Evolutionary conservation across 2,329 filamentous ascomycete genomes (phyloP), one percentile per base, ranked within the genome.

Genomic region (Claviceps humidiphila): DNA sequence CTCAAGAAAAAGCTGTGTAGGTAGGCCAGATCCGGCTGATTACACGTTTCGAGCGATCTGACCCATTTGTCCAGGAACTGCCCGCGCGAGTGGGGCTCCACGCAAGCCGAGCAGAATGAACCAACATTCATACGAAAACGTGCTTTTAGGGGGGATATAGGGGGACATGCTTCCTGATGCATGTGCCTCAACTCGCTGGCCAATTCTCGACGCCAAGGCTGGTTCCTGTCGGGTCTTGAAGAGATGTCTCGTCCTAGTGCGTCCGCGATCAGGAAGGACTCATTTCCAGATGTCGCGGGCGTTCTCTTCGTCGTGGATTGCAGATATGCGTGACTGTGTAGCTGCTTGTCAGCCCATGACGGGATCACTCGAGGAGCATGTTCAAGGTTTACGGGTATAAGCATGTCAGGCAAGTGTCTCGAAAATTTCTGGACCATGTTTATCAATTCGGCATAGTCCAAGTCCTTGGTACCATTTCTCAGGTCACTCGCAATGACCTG

Each of bases 341-440:
- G 50, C 45, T 58, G 55, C 26, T 52, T 51, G 53, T 86, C 79
- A 53, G 87, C 81, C 69, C 84, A 82, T 0, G 86, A 81, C 1
- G 68, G 66, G 5, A 70, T 57, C n/a, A 70, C 58, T 4, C 68
- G 63, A 16, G 68, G 68, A 7, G 60, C 56, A 9, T 58, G 53
- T 17, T 85, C 78, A 20, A 87, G 74, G 62, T 95, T 95, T 69
- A 95, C 86, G 0, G 87, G 85, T 20, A 95, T 68, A 56, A 89
- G 81, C 86, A 95, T 90, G 56, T 90, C 80, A 1, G 88, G 87
- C 14, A 95, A 72, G 61, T 85, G 80, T 57, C 82, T 69, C 1
- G 82, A 76, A 59, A 95, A 95, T 1, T 75, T 71, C 50, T 79
- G 72, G 63, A 94, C 80, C 78, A 93, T 86, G 4, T 76, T 75